A percentile compares a stretch with the other conserved stretches of the same genome.
Conservation (phyloP, 768 basidiomycete genomes). For the Xanthoconium stramineum region DNA sequence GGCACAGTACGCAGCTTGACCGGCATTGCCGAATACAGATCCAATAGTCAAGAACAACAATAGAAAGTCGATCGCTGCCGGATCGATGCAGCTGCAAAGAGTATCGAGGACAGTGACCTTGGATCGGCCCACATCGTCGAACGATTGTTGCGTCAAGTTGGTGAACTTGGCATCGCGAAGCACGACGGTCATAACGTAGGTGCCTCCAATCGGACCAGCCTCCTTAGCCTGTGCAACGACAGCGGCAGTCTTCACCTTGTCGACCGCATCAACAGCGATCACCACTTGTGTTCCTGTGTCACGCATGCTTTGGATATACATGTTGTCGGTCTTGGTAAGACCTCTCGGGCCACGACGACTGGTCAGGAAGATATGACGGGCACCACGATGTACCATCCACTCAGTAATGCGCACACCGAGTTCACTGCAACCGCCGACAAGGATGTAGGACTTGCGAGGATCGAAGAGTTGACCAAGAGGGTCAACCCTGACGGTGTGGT, state of each 20-base stretch:
- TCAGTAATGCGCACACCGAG: constrained; percentile 27
- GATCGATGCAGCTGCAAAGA: constrained; percentile 16
- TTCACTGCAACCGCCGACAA: constrained; percentile 21
- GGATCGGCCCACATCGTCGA: constrained; percentile 24
- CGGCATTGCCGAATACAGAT: too few species aligned
- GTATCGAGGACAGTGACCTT: too few species aligned
- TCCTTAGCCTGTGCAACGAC: constrained; percentile 23
- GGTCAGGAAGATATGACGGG: too few species aligned
- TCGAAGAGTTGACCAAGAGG: constrained; percentile 29
- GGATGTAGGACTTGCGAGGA: constrained; percentile 24
- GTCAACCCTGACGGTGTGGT: constrained; percentile 17
- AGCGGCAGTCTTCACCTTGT: constrained; percentile 19
- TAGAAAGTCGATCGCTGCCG: constrained; percentile 27
- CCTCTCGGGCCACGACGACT: constrained; percentile 17
- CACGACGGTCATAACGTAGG: constrained; percentile 34
- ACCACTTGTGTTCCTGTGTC: constrained; percentile 22
- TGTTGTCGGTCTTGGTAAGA: constrained; percentile 22
- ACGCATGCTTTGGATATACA: constrained; percentile 29
- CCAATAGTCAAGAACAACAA: constrained; percentile 34
- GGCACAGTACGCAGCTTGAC: too few species aligned
- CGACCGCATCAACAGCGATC: too few species aligned
- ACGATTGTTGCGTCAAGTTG: constrained; percentile 32
- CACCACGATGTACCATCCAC: constrained; percentile 34
- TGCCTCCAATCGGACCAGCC: constrained; percentile 28
- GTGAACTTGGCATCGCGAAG: constrained; percentile 33